A percentile compares a stretch with the other conserved stretches of the same genome.
Evolutionary conservation across 179 eudicot species (phyloP).

Genomic region (Heliamphora pulchella): DNA sequence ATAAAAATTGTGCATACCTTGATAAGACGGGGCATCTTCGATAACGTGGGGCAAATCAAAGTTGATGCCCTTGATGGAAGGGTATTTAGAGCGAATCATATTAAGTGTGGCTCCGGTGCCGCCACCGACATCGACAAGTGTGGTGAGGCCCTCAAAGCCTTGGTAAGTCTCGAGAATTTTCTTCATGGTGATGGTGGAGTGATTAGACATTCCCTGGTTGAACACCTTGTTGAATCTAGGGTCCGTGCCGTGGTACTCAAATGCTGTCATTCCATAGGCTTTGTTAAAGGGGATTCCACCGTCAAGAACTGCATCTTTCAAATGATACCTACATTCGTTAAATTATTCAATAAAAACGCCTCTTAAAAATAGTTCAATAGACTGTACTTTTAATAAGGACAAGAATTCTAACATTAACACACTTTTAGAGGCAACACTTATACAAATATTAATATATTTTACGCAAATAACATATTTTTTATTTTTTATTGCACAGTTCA

Average conservation of each 20-base stretch:
- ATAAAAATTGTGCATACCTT: constrained; percentile 30
- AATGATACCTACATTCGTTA: constrained; percentile 35
- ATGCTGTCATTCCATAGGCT: constrained; percentile 54
- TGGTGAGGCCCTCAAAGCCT: constrained; percentile 38
- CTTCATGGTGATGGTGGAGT: constrained; percentile 50
- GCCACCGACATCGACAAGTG: constrained; percentile 51
- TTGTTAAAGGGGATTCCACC: constrained; percentile 60
- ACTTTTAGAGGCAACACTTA: no score
- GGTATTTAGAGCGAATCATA: constrained; percentile 42
- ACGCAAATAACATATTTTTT: no score
- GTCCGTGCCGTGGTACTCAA: constrained; percentile 49
- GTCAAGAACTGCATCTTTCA: constrained; percentile 50
- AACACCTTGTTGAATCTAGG: constrained; percentile 53
- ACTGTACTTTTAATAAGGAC: no score
- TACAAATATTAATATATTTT: no score
- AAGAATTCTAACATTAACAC: no score
- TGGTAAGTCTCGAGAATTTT: constrained; percentile 40
- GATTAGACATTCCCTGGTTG: constrained; percentile 46
- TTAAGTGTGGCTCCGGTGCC: constrained; percentile 43
- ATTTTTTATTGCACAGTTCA: no score
- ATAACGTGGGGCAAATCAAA: constrained; percentile 55
- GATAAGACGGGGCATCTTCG: constrained; percentile 40
- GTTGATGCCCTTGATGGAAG: constrained; percentile 47
- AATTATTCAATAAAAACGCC: no score
- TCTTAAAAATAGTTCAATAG: no score